These are phyloP conservation scores for Cercospora nicotianae DNA, from an alignment of 2,329 filamentous ascomycete species.

Conservation along the genomic window DNA sequence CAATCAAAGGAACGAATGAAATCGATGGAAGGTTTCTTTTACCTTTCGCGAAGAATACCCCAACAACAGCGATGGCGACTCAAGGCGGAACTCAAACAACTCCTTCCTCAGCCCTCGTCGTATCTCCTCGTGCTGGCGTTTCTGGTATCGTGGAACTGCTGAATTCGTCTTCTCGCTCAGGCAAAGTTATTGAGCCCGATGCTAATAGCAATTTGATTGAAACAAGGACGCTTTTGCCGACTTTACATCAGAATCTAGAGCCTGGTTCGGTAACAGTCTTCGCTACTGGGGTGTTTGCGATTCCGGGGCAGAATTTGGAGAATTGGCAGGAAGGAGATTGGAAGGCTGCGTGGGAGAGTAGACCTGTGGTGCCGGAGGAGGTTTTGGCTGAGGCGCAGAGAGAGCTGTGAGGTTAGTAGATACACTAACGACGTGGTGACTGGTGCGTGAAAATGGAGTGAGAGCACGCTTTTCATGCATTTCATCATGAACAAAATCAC, in stretches of 20 bases:
- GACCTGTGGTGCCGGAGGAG: conserved; percentile 27
- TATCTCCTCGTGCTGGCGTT: conserved; percentile 52
- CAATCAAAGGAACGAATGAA: conserved; percentile 63
- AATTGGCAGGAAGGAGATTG: conserved; percentile 54
- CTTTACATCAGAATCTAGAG: conserved; percentile 62
- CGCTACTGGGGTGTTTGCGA: conserved; percentile 68
- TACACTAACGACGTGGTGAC: neutral
- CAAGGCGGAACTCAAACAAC: neutral
- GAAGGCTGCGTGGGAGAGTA: conserved; percentile 50
- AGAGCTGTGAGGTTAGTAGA: neutral
- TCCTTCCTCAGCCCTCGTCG: conserved; percentile 38
- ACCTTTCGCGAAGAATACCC: neutral
- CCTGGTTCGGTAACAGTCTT: conserved; percentile 64
- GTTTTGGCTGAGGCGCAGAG: neutral
- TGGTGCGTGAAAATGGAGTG: neutral
- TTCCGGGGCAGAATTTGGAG: conserved; percentile 56
- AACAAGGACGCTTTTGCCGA: conserved; percentile 69
- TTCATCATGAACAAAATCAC: neutral
- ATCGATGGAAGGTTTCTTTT: conserved; percentile 58
- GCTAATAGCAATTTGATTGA: conserved; percentile 77
- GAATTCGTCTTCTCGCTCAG: conserved; percentile 45
- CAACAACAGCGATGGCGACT: conserved; percentile 18
- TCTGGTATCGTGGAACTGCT: conserved; percentile 53
- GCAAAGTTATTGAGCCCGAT: conserved; percentile 71
- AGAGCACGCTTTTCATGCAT: neutral